Percentiles rank a stretch among this genome's conserved stretches.
These are phyloP conservation scores for Fagopyrum esculentum DNA, from an alignment of 148 eudicot genomes.

Conservation along the genomic window DNA sequence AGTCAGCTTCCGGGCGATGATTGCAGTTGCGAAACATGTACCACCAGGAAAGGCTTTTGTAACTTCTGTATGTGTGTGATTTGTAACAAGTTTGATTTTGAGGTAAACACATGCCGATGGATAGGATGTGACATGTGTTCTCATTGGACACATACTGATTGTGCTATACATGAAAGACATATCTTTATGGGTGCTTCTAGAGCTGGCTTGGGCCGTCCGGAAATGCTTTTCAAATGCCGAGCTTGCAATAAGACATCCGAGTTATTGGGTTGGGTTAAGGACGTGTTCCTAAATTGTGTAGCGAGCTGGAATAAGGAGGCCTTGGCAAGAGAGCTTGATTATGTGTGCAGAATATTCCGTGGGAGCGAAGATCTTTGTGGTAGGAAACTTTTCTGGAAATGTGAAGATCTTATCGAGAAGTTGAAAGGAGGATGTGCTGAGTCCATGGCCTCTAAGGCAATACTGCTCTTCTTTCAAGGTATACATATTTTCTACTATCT, in stretches of 20 bases:
- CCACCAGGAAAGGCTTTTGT: constrained; percentile 60
- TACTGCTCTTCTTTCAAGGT: constrained; percentile 54
- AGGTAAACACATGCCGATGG: constrained; percentile 74
- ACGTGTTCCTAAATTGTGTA: constrained; percentile 60
- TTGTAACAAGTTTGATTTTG: constrained; percentile 73
- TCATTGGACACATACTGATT: constrained; percentile 74
- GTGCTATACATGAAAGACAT: constrained; percentile 62
- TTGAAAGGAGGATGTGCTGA: constrained; percentile 45
- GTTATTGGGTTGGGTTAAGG: constrained; percentile 68
- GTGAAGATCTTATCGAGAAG: constrained; percentile 57
- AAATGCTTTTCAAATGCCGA: constrained; percentile 58
- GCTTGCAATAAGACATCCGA: constrained; percentile 62
- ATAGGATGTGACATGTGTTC: constrained; percentile 63
- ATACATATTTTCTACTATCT: background rate
- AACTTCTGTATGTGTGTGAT: constrained; percentile 69
- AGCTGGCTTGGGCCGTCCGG: constrained; percentile 28
- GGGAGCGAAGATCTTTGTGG: constrained; percentile 63
- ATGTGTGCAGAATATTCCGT: constrained; percentile 47
- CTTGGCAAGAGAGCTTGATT: constrained; percentile 55
- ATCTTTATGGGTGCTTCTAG: constrained; percentile 48
- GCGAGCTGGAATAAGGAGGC: constrained; percentile 53
- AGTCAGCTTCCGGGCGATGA: constrained; percentile 57
- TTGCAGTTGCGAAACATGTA: constrained; percentile 52
- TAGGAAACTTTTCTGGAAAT: constrained; percentile 53
- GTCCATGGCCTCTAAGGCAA: constrained; percentile 38